These are phyloP conservation scores for Spathaspora gorwiae DNA, from an alignment of 805 yeast species.

Conservation along the genomic window DNA sequence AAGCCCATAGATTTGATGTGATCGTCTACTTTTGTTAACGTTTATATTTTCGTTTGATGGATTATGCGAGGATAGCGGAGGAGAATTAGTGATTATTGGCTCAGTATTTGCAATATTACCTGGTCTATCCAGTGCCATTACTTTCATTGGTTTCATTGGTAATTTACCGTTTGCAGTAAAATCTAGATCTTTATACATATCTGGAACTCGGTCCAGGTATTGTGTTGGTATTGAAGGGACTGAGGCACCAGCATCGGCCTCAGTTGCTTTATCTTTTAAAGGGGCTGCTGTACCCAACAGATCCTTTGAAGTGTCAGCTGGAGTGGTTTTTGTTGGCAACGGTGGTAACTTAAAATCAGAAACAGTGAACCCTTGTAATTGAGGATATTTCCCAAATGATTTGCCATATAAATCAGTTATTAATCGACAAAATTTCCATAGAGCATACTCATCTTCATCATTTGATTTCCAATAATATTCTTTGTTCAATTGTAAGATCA, in stretches of 20 bases:
- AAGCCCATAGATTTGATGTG: background rate
- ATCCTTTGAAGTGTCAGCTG: background rate
- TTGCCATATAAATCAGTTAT: constrained; percentile 28
- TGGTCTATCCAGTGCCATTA: constrained; percentile 27
- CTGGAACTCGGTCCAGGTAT: constrained; percentile 1
- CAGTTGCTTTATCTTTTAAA: background rate
- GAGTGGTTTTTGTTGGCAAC: constrained; percentile 8
- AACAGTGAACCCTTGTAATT: constrained; percentile 26
- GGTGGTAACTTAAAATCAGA: constrained; percentile 33
- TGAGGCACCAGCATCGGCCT: background rate
- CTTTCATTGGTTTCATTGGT: constrained; percentile 40
- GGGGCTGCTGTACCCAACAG: background rate
- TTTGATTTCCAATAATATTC: constrained; percentile 68
- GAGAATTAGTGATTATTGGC: background rate
- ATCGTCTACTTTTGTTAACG: background rate
- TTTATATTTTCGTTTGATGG: background rate
- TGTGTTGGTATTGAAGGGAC: constrained; percentile 3
- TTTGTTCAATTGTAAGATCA: constrained; percentile 61
- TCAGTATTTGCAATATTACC: background rate
- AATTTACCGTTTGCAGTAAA: constrained; percentile 40
- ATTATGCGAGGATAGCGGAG: background rate
- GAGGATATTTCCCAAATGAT: constrained; percentile 36
- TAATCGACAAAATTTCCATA: constrained; percentile 31
- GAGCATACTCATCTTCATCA: constrained; percentile 34
- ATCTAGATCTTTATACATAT: constrained; percentile 31